Conservation (phyloP, 1,139 yeast species). For the Debaryomycetaceae sp. region DNA sequence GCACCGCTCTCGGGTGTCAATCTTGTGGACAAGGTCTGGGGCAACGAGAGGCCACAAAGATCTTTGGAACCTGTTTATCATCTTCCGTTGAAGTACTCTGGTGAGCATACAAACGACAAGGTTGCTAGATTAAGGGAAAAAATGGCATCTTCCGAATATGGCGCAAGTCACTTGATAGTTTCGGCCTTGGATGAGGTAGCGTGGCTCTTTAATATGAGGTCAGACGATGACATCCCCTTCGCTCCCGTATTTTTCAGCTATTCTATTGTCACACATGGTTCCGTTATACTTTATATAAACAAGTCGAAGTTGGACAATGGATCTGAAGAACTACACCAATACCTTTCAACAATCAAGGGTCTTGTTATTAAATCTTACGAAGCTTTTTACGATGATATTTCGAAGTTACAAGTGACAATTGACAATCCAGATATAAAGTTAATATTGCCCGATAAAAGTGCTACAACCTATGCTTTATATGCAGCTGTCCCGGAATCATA, state of each 20-base stretch:
- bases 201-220: constrained; percentile 51
- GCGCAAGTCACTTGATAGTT: constrained; percentile 31
- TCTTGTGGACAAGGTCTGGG: constrained; percentile 43
- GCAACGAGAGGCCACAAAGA: constrained; percentile 34
- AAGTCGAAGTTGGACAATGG: constrained; percentile 25
- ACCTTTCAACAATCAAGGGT: constrained; percentile 25
- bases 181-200: constrained; percentile 53
- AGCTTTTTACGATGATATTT: constrained; percentile 30
- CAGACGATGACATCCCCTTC: constrained; percentile 43
- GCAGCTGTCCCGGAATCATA: constrained; percentile 27
- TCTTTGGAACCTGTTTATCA: constrained; percentile 38
- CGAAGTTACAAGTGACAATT: constrained; percentile 18
- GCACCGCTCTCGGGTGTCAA: constrained; percentile 29
- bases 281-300: constrained; percentile 37
- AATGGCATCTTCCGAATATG: constrained; percentile 14
- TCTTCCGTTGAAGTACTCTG: constrained; percentile 39
- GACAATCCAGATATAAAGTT: constrained; percentile 15
- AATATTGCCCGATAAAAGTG: constrained; percentile 29
- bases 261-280: constrained; percentile 29
- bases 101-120: constrained; percentile 37
- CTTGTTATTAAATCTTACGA: constrained; percentile 29
- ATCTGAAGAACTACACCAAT: constrained; percentile 15
- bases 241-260: constrained; percentile 53
- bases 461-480: constrained; percentile 33
- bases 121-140: constrained; percentile 23